phyloP scores from a whole-genome alignment of 306 rosid genomes.

The Prunus mira region DNA sequence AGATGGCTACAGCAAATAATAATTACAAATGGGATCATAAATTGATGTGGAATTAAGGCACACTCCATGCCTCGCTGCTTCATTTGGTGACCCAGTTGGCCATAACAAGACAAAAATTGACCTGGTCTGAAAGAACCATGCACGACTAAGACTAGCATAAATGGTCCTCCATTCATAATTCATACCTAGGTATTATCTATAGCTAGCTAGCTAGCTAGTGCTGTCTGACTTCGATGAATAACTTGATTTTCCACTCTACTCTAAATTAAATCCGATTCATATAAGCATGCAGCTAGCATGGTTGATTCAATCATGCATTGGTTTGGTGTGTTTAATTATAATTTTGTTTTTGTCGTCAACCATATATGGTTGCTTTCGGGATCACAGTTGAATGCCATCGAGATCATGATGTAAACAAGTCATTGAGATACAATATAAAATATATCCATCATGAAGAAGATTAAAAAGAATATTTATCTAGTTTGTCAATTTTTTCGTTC shows the following conservation, averaged over 20 bases:
- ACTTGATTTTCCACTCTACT: not conserved
- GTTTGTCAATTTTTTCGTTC: too few relatives aligned
- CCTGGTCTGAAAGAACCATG: constrained; percentile 26
- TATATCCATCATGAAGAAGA: too few relatives aligned
- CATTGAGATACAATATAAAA: not conserved
- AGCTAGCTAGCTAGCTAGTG: not conserved
- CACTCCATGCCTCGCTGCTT: constrained; percentile 32
- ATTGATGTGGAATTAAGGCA: constrained; percentile 29
- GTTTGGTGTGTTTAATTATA: not conserved
- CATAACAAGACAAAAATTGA: constrained; percentile 44
- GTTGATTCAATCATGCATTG: not conserved
- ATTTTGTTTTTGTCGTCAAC: constrained; percentile 3
- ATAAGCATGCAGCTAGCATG: not conserved
- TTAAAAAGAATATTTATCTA: too few relatives aligned
- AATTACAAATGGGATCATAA: constrained; percentile 6
- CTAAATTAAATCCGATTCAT: too few relatives aligned
- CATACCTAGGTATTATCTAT: not conserved
- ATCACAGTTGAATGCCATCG: not conserved
- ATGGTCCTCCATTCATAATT: constrained; percentile 28
- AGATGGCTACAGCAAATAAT: constrained; percentile 28
- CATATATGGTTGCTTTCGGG: not conserved
- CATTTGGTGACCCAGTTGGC: constrained; percentile 16
- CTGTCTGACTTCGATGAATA: constrained; percentile 17
- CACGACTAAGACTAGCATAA: constrained; percentile 17
- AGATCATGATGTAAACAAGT: not conserved